Evolutionary conservation across 176 grass and related monocot species (phyloP), one percentile per base, ranked within the genome.

Genomic region (Oropetium thomaeum): DNA sequence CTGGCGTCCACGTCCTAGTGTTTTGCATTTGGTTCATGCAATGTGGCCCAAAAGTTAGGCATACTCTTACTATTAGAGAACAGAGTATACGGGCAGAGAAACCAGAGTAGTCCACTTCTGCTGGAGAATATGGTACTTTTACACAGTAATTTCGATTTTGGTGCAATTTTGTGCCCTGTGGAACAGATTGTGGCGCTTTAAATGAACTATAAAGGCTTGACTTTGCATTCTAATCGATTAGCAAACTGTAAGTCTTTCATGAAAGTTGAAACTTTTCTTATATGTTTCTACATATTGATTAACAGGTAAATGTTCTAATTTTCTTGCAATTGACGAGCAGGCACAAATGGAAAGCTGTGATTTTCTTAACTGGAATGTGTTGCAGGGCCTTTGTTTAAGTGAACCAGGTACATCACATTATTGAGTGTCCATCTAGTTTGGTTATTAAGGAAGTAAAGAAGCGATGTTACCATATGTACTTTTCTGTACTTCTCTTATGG

Each of bases 21-120:
- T 79, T 79, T 39, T 85, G 43, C 9, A 28, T 48, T 81, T 45
- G 7, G 9, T 71, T 65, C 45, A 71, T 71, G 37, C 17, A 38
- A 17, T 6, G 15, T 71, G 65, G 78, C 32, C 25, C 8, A 35
- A 40, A 70, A 66, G 31, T 23, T 41, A 77, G 37, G 42, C 70
- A 20, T n/a, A 51, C 48, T 67, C 1, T 4, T 61, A 29, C 16
- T 48, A 12, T 76, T 81, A 8, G 57, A 47, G 25, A 12, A 55
- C 16, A n/a, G 42, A 31, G 19, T 55, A 63, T 38, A 65, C 28
- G 77, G 72, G 23, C 3, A 65, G 59, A 58, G 8, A 77, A 67
- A 59, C 58, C 28, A 37, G 58, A 74, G 45, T 78, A 34, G 37
- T 55, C 44, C 19, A 32, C 10, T 0, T 65, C 27, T 53, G 27